Evolutionary conservation across 345 rosid genomes (phyloP), one percentile per base, ranked within the genome.

Genomic region (Trapa incisa): DNA sequence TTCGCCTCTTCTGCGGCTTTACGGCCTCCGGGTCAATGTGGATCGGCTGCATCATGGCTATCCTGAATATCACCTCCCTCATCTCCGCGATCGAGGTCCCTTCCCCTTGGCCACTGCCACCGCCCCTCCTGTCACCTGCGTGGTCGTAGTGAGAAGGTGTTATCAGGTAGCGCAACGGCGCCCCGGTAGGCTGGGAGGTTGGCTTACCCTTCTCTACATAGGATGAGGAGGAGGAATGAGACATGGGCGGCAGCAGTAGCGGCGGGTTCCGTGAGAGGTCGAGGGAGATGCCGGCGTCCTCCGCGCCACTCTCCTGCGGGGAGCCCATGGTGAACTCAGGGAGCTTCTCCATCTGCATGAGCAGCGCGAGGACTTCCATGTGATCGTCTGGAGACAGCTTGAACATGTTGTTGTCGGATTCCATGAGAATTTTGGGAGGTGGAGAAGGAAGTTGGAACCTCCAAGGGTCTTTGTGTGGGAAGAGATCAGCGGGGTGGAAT

Each of bases 31-130:
- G 98, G 77, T 92, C 98, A 76, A 89, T 75, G 66, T 89, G 89
- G 57, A 89, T 79, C 3, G 96, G 96, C 65, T 88, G 96, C 91
- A 92, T 92, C 42, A 87, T 91, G 2, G 98, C 96, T 13, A 92
- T 81, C 6, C 84, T 83, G 70, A 88, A 92, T 32, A 89, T 89
- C 87, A 92, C 88, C 75, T 92, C 96, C 61, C 96, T 77, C 76
- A 92, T 88, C 9, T 92, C 89, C 9, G 91, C 86, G 77, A 86
- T 89, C 17, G 80, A 78, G 79, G 3, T 45, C 11, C 12, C 11
- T 45, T 76, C 80, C 47, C 64, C 76, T 76, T 75, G 74, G 58
- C 61, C 61, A 14, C 66, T 16, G 41, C 50, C 16, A 37, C 32
- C 12, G 11, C 52, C 68, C 52, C 61, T 64, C 32, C 0, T 33